Evolutionary conservation across 257 asterid species (phyloP).

Genomic region (Rubia yunnanensis): DNA sequence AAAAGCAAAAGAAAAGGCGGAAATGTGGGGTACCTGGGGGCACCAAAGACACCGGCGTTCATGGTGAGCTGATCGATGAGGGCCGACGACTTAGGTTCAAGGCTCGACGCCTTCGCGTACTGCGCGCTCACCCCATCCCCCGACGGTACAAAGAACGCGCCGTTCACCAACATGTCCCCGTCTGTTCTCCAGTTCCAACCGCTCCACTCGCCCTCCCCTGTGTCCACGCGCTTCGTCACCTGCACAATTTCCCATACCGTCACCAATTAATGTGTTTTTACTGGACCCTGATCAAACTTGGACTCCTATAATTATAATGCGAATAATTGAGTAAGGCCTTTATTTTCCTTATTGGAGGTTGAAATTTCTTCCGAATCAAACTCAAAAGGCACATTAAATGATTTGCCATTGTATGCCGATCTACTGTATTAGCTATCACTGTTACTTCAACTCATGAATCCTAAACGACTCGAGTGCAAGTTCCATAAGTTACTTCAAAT

Average conservation of each 20-base stretch:
- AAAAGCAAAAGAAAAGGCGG: not conserved
- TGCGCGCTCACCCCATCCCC: slow-evolving; percentile 54
- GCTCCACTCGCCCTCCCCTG: slow-evolving; percentile 54
- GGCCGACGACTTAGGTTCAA: slow-evolving; percentile 24
- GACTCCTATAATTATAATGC: not conserved
- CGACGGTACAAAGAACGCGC: slow-evolving; percentile 83
- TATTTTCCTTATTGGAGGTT: not conserved
- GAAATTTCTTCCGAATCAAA: not conserved
- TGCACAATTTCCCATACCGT: slow-evolving; percentile 1
- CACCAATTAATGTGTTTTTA: too few species aligned
- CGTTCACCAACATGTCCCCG: slow-evolving; percentile 68
- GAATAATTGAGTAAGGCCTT: not conserved
- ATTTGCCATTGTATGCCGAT: too few species aligned
- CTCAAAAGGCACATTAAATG: not conserved
- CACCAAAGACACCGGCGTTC: slow-evolving; percentile 28
- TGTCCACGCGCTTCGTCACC: slow-evolving; percentile 77
- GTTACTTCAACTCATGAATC: too few species aligned
- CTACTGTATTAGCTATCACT: too few species aligned
- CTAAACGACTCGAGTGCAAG: too few species aligned
- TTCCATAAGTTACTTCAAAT: too few species aligned
- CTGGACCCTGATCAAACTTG: too few species aligned
- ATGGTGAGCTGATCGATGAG: slow-evolving; percentile 25
- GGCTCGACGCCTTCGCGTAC: slow-evolving; percentile 33
- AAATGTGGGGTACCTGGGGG: slow-evolving; percentile 19
- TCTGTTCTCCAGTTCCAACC: slow-evolving; percentile 87